Percentiles rank a stretch among this genome's conserved stretches.
phyloP scores from a whole-genome alignment of 2,329 filamentous ascomycete species.

The Sporothrix sp. region DNA sequence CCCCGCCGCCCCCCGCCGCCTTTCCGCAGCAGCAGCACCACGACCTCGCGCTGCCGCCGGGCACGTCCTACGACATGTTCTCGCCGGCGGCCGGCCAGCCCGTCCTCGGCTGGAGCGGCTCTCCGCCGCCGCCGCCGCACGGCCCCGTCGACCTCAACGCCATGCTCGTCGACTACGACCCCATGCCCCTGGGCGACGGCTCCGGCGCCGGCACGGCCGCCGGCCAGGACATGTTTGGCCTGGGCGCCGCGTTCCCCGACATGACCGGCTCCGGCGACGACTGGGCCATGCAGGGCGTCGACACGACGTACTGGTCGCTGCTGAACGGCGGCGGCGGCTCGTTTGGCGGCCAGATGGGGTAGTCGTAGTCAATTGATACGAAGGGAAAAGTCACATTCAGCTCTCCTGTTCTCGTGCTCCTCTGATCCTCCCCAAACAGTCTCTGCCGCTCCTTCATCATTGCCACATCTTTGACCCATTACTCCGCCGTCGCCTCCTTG shows the following conservation, averaged over 20 bases:
- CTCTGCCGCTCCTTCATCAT: too few species aligned
- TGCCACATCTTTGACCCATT: too few species aligned
- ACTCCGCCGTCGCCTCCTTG: too few species aligned
- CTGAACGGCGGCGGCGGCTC: slow-evolving; percentile 15
- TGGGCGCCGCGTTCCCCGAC: slow-evolving; percentile 17
- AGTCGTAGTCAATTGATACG: too few species aligned
- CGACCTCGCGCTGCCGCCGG: not conserved
- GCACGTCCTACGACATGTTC: not conserved
- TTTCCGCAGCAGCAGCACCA: not conserved
- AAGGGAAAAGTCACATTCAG: too few species aligned
- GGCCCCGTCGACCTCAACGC: slow-evolving; percentile 12
- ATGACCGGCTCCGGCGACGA: slow-evolving; percentile 19
- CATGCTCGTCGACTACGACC: slow-evolving; percentile 18
- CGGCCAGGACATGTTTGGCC: slow-evolving; percentile 7
- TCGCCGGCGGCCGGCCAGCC: not conserved
- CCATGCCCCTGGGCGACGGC: slow-evolving; percentile 2
- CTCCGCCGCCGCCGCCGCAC: not conserved
- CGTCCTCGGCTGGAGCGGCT: slow-evolving; percentile 4
- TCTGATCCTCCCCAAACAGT: too few species aligned
- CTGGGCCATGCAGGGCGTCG: slow-evolving; percentile 20
- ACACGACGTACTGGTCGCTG: slow-evolving; percentile 21
- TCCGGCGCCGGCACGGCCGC: not conserved
- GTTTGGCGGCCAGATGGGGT: slow-evolving; percentile 13
- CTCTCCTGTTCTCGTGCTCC: too few species aligned
- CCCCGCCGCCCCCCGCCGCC: not conserved